Conservation (phyloP, 768 basidiomycete species). For the Serendipita sp. region DNA sequence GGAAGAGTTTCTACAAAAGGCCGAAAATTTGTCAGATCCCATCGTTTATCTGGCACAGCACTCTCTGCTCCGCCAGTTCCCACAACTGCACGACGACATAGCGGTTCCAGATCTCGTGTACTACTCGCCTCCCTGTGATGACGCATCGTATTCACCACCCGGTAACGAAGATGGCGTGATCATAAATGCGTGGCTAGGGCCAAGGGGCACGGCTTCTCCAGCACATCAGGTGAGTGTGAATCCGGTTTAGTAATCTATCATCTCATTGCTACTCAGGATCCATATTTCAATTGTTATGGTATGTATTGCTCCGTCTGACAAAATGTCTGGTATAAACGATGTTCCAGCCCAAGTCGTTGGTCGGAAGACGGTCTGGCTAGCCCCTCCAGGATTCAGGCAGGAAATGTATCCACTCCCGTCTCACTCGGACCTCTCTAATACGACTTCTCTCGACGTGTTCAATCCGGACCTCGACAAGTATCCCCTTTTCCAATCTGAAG, state of each 20-base stretch:
- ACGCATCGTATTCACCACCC: conserved; percentile 48
- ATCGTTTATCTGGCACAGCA: conserved; percentile 78
- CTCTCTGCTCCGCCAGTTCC: conserved; percentile 72
- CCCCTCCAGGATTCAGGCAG: conserved; percentile 37
- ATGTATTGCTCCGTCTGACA: conserved; percentile 13
- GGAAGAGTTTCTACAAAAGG: conserved; percentile 50
- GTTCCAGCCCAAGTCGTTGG: conserved; percentile 73
- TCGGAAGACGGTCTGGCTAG: conserved; percentile 81
- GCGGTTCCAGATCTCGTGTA: conserved; percentile 82
- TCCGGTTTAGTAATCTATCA: conserved; percentile 6
- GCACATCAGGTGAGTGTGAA: conserved; percentile 36
- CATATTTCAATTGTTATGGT: conserved; percentile 88
- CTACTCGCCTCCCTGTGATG: conserved; percentile 33
- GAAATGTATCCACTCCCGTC: conserved; percentile 42
- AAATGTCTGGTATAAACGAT: conserved; percentile 10
- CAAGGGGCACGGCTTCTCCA: conserved; percentile 62
- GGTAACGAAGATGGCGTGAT: conserved; percentile 47
- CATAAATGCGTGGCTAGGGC: conserved; percentile 74
- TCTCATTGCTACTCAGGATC: conserved; percentile 43
- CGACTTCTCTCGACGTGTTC: conserved; percentile 73
- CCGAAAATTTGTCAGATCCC: conserved; percentile 19
- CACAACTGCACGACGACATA: conserved; percentile 57
- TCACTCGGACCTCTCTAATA: conserved; percentile 41
- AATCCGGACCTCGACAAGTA: conserved; percentile 20
- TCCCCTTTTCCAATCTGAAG: conserved; percentile 40